phyloP scores from a whole-genome alignment of 208 protist species.

The Acanthamoeba castellanii region DNA sequence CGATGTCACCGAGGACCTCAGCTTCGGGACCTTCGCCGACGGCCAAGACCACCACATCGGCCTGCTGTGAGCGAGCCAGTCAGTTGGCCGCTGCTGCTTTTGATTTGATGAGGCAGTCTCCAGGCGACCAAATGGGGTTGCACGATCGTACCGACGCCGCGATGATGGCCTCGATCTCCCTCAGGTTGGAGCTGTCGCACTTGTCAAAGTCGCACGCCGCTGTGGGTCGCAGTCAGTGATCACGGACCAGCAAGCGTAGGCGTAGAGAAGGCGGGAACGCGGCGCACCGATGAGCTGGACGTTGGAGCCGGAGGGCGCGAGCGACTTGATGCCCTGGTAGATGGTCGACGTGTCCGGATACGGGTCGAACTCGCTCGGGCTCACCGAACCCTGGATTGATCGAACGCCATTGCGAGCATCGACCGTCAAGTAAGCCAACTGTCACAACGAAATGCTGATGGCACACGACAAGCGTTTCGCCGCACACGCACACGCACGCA shows the following conservation, averaged over 20 bases:
- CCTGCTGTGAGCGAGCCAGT: background rate
- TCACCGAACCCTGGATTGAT: background rate
- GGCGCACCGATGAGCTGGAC: background rate
- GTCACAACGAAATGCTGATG: no score
- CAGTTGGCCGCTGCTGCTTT: no score
- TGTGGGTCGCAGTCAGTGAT: no score
- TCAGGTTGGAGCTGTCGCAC: background rate
- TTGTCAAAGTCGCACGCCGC: constrained; percentile 50
- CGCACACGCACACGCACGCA: no score
- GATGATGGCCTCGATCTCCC: background rate
- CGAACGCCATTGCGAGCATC: background rate
- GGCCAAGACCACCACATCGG: constrained; percentile 40
- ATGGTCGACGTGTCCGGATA: constrained; percentile 51
- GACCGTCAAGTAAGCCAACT: background rate
- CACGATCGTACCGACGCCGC: background rate
- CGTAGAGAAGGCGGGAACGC: background rate
- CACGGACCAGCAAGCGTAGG: background rate
- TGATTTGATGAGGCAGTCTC: no score
- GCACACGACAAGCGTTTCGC: no score
- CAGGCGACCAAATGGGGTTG: no score
- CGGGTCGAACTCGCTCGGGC: constrained; percentile 58
- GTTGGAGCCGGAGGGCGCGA: background rate
- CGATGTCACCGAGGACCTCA: constrained; percentile 56
- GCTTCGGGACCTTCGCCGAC: constrained; percentile 62
- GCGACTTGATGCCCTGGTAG: background rate